Evolutionary conservation across 192 early-diverging fungal species (phyloP).

Genomic region (Mortierella antarctica): DNA sequence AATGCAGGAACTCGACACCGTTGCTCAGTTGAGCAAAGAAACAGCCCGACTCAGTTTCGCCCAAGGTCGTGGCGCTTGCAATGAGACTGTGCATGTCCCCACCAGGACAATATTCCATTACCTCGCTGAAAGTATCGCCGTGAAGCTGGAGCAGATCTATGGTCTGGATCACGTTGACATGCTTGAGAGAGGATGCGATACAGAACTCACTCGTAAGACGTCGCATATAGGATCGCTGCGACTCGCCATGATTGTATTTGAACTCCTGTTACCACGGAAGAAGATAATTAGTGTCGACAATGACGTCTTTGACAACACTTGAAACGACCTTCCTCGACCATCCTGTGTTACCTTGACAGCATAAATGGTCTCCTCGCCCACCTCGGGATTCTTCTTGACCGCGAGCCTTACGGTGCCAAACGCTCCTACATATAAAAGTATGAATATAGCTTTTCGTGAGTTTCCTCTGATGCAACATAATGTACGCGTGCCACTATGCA

Average conservation of each 20-base stretch:
- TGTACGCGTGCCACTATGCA: too few relatives aligned
- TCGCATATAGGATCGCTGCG: constrained; percentile 61
- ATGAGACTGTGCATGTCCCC: constrained; percentile 84
- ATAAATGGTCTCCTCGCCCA: constrained; percentile 19
- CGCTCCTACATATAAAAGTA: constrained; percentile 19
- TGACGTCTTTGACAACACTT: not conserved
- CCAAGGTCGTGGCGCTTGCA: constrained; percentile 68
- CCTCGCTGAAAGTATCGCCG: constrained; percentile 71
- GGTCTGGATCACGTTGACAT: constrained; percentile 82
- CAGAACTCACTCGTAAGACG: constrained; percentile 81
- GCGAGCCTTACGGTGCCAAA: constrained; percentile 38
- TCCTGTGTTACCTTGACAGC: constrained; percentile 34
- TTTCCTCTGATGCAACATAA: too few relatives aligned
- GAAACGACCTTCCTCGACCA: not conserved
- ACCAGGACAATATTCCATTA: constrained; percentile 89
- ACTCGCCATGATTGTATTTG: constrained; percentile 71
- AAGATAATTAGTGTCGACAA: not conserved
- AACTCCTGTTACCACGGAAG: constrained; percentile 74
- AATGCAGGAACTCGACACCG: constrained; percentile 83
- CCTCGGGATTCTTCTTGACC: constrained; percentile 31
- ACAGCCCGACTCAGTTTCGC: constrained; percentile 60
- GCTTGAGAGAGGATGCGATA: constrained; percentile 80
- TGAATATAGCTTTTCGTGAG: too few relatives aligned
- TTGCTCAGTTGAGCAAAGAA: constrained; percentile 83
- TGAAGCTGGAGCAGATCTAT: constrained; percentile 79